A percentile compares a stretch with the other conserved stretches of the same genome.
Evolutionary conservation across 129 eudicot genomes (phyloP).

Genomic region (Flaveria linearis): DNA sequence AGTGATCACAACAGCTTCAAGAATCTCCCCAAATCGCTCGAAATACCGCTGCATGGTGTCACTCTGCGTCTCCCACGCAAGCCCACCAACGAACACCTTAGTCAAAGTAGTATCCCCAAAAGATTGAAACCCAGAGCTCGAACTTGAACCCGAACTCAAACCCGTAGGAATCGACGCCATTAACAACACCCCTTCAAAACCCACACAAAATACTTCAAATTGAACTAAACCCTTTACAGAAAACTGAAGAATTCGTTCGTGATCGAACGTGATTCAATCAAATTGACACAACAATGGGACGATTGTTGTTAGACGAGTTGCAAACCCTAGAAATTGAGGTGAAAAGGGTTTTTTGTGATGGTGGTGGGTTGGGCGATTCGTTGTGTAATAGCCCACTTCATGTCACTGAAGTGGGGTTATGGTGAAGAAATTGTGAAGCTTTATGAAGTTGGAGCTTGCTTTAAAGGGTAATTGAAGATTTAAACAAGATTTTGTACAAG

Average conservation of each 20-base stretch:
- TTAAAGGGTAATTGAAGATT: constrained; percentile 9
- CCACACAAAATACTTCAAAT: neutral
- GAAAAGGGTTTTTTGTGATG: neutral
- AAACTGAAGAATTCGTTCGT: neutral
- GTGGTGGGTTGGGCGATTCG: constrained; percentile 28
- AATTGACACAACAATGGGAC: neutral
- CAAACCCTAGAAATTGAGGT: constrained; percentile 25
- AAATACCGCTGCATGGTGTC: constrained; percentile 79
- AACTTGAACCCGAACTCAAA: constrained; percentile 70
- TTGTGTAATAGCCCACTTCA: constrained; percentile 15
- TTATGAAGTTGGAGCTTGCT: neutral
- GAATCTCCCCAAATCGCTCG: constrained; percentile 95
- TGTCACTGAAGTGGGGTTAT: constrained; percentile 24
- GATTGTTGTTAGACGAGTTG: too few relatives aligned
- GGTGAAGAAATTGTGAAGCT: neutral
- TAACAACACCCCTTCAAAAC: constrained; percentile 1
- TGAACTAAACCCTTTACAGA: constrained; percentile 4
- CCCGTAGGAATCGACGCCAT: constrained; percentile 58
- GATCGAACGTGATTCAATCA: constrained; percentile 1
- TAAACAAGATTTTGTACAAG: neutral
- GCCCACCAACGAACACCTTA: constrained; percentile 94
- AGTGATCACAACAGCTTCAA: constrained; percentile 96
- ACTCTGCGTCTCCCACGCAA: constrained; percentile 97
- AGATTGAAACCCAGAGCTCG: constrained; percentile 69
- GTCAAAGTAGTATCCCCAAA: constrained; percentile 92